A percentile compares a stretch with the other conserved stretches of the same genome.
Conservation (phyloP, 495 filamentous ascomycete species). For the Aspergillus nanangensis region DNA sequence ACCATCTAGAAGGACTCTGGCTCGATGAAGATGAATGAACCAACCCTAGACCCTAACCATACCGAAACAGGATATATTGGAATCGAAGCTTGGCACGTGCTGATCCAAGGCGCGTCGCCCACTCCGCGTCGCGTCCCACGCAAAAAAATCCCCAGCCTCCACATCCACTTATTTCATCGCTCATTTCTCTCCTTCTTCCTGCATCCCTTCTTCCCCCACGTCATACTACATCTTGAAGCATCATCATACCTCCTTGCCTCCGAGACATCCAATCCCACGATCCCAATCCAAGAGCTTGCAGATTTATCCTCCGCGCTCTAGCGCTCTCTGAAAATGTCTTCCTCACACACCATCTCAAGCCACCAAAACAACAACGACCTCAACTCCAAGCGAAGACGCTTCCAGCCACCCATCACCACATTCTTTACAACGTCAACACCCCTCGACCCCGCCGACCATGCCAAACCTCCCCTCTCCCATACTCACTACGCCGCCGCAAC, state of each 20-base stretch:
- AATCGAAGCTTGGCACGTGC: slow-evolving; percentile 1
- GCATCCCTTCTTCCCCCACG: neutral
- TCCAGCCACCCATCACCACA: slow-evolving; percentile 43
- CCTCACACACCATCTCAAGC: neutral
- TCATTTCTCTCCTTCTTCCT: slow-evolving; percentile 2
- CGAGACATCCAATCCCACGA: too few relatives aligned
- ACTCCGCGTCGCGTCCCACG: slow-evolving; percentile 16
- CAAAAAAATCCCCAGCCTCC: slow-evolving; percentile 5
- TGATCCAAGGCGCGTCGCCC: neutral
- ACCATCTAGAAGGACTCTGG: too few relatives aligned
- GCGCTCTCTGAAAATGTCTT: slow-evolving; percentile 2
- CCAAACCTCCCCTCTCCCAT: slow-evolving; percentile 36
- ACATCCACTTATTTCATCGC: slow-evolving; percentile 12
- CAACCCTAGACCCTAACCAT: slow-evolving; percentile 17
- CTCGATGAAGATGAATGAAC: too few relatives aligned
- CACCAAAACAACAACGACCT: slow-evolving; percentile 13
- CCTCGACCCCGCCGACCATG: slow-evolving; percentile 11
- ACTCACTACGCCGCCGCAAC: slow-evolving; percentile 40
- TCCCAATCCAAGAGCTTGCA: too few relatives aligned
- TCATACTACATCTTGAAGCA: neutral
- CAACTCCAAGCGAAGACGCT: slow-evolving; percentile 40
- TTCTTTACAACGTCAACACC: slow-evolving; percentile 27
- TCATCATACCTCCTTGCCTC: too few relatives aligned
- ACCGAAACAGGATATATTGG: slow-evolving; percentile 21
- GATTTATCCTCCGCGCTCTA: neutral